phyloP scores from a whole-genome alignment of 2,329 filamentous ascomycete species.

The Penicillium sp. region DNA sequence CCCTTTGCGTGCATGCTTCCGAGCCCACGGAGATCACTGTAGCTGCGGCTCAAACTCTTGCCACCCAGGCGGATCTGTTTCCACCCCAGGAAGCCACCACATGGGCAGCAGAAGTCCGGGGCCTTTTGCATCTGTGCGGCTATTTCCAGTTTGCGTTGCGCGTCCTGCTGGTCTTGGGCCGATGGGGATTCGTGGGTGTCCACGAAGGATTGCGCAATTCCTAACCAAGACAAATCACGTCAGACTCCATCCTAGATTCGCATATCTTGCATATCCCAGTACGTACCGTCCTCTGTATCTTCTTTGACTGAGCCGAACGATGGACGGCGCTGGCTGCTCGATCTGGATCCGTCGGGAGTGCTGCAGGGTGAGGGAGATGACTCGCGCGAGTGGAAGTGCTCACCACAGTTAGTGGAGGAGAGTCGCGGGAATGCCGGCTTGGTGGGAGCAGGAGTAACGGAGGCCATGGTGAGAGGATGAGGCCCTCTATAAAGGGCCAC shows the following conservation, averaged over 20 bases:
- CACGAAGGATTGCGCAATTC: conserved; percentile 45
- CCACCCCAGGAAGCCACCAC: conserved; percentile 45
- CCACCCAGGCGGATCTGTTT: conserved; percentile 46
- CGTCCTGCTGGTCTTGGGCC: conserved; percentile 19
- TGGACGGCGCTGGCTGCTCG: conserved; percentile 39
- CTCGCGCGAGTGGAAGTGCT: conserved; percentile 29
- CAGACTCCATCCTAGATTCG: conserved; percentile 5
- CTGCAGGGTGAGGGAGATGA: conserved; percentile 35
- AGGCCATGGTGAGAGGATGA: conserved; percentile 29
- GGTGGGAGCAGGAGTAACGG: conserved; percentile 20
- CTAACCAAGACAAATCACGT: conserved; percentile 20
- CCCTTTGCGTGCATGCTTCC: conserved; percentile 36
- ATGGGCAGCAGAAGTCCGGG: conserved; percentile 47
- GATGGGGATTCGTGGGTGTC: conserved; percentile 37
- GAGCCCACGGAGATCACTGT: conserved; percentile 40
- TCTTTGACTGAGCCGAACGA: conserved; percentile 46
- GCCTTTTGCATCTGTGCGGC: conserved; percentile 34
- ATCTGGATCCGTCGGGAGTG: conserved; percentile 37
- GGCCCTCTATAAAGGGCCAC: conserved; percentile 28
- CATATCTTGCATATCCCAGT: background rate
- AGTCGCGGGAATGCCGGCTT: conserved; percentile 28
- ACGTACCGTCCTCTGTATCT: conserved; percentile 39
- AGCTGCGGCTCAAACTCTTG: conserved; percentile 44
- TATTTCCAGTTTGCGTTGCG: conserved; percentile 16
- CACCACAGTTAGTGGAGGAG: conserved; percentile 21